A percentile compares a stretch with the other conserved stretches of the same genome.
Conservation (phyloP, 345 rosid genomes). For the Dimocarpus longan region DNA sequence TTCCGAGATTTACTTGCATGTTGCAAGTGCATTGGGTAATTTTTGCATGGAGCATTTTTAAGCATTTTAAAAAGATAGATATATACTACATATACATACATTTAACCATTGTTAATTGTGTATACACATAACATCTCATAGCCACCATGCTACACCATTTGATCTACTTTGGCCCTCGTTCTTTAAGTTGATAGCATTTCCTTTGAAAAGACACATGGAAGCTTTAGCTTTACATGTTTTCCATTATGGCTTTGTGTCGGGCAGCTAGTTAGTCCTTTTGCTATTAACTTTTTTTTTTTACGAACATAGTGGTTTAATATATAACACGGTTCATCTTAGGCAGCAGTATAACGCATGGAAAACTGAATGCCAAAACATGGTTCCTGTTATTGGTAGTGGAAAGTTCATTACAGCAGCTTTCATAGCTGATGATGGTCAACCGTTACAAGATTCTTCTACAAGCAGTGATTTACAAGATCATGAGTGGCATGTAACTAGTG, state of each 20-base stretch:
- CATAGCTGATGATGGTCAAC: slow-evolving; percentile 62
- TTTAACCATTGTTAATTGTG: background rate
- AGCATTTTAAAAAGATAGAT: background rate
- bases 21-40: background rate
- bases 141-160: background rate
- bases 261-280: background rate
- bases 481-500: slow-evolving; percentile 39
- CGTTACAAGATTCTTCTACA: slow-evolving; percentile 43
- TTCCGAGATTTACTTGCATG: slow-evolving; percentile 2
- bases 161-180: slow-evolving; percentile 2
- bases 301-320: slow-evolving; percentile 26
- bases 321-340: slow-evolving; percentile 46
- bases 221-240: background rate
- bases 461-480: slow-evolving; percentile 31
- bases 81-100: background rate
- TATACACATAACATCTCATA: background rate
- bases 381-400: slow-evolving; percentile 85
- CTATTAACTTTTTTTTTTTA: background rate
- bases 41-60: background rate
- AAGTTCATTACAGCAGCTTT: slow-evolving; percentile 62
- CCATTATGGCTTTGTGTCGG: slow-evolving; percentile 9
- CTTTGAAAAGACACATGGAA: background rate
- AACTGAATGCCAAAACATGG: slow-evolving; percentile 75
- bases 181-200: background rate
- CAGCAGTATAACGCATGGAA: slow-evolving; percentile 77